A percentile compares a stretch with the other conserved stretches of the same genome.
Evolutionary conservation across 2,329 filamentous ascomycete genomes (phyloP).

Genomic region (Xylariaceae sp.): DNA sequence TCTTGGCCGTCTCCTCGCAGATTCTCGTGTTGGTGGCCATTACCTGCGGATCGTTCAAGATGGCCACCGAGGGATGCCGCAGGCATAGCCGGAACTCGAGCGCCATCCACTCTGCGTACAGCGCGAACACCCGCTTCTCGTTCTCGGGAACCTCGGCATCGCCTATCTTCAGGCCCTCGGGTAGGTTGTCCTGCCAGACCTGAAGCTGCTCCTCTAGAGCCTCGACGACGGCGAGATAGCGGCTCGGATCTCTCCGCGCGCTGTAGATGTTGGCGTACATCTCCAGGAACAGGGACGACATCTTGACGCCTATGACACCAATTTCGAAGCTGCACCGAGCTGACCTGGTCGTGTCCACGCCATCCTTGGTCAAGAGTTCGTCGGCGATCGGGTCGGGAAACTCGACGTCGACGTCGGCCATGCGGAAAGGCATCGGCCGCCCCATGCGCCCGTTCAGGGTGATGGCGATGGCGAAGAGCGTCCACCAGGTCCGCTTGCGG

Average conservation of each 20-base stretch:
- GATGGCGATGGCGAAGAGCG: conserved; percentile 56
- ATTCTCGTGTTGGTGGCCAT: conserved; percentile 56
- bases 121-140: conserved; percentile 40
- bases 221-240: conserved; percentile 56
- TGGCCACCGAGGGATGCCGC: conserved; percentile 53
- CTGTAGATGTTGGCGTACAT: conserved; percentile 73
- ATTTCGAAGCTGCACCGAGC: conserved; percentile 61
- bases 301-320: conserved; percentile 57
- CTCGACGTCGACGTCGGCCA: conserved; percentile 72
- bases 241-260: conserved; percentile 52
- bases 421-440: conserved; percentile 64
- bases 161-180: conserved; percentile 48
- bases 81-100: conserved; percentile 54
- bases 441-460: conserved; percentile 70
- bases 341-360: conserved; percentile 46
- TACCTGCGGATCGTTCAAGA: conserved; percentile 45
- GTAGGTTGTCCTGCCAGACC: conserved; percentile 57
- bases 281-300: conserved; percentile 61
- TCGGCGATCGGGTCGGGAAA: conserved; percentile 66
- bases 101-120: conserved; percentile 46
- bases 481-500: conserved; percentile 73
- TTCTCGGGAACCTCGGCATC: conserved; percentile 31
- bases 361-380: conserved; percentile 58
- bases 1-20: conserved; percentile 57
- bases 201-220: conserved; percentile 58